Base-by-base conservation (phyloP, 371 early-diverging fungal genomes). In the Nematocida sp. region DNA sequence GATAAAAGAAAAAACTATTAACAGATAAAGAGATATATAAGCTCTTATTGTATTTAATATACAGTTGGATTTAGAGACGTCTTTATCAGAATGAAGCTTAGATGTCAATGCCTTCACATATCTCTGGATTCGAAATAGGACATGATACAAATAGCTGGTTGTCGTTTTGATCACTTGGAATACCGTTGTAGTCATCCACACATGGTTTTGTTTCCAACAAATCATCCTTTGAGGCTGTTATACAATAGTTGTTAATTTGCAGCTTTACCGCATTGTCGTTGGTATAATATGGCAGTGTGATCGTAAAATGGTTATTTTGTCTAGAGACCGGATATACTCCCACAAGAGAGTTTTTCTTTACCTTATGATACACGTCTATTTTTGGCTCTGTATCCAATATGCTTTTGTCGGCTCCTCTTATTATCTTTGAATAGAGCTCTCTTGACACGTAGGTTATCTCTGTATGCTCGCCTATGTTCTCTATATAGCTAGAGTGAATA, bases 261-360 rank as follows among this genome's bases (percentile, higher is more conserved):
- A 70, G 43, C 47, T 70, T 70, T 34, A 70, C 57, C 9, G 58
- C 43, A 37, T 3, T 17, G 19, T 34, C 61, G 17, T 38, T 7
- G 25, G 58, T 70, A 47, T 70, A 70, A 43, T 70, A 70, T 1
- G 74, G 2, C 0, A 61, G 74, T 5, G 74, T 37, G 15, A 70
- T 70, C 13, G 29, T 0, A 31, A 70, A 38, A 37, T 61, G 31
- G 40, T 70, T 70, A 19, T 64, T 27, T 0, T 27, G 15, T 7
- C 51, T 66, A 0, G 74, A 60, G 38, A 1, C 27, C 0, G 4
- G 31, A 25, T 60, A 70, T 15, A 70, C 37, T 34, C 62, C 75
- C 21, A 47, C 32, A n/a, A n/a, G n/a, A 11, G 58, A 48, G 25
- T 48, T 2, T 0, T 61, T 1, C 13, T 45, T 23, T 19, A 19